Evolutionary conservation across 2,329 filamentous ascomycete species (phyloP).

Genomic region (Aspergillus ochraceoroseus): DNA sequence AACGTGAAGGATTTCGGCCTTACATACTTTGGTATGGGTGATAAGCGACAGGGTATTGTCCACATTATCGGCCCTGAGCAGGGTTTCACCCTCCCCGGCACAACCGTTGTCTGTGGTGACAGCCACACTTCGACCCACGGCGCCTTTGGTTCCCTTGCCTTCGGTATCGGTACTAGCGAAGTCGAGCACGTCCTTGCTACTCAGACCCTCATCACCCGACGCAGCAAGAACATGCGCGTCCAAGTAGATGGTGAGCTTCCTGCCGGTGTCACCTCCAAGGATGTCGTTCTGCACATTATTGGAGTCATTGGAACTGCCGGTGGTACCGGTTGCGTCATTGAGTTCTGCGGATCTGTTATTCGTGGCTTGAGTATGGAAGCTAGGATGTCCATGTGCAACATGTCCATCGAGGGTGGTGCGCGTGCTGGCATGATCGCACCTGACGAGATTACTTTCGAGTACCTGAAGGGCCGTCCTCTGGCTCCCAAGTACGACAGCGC

Average conservation of each 20-base stretch:
- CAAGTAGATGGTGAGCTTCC: slow-evolving; percentile 87
- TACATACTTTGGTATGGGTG: slow-evolving; percentile 93
- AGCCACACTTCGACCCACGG: slow-evolving; percentile 97
- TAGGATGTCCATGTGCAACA: slow-evolving; percentile 99
- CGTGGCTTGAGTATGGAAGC: slow-evolving; percentile 88
- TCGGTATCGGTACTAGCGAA: slow-evolving; percentile 96
- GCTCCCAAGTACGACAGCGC: slow-evolving; percentile 77
- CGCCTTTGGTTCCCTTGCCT: slow-evolving; percentile 89
- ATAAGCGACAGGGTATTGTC: slow-evolving; percentile 96
- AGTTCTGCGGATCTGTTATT: slow-evolving; percentile 95
- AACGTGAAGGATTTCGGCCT: slow-evolving; percentile 96
- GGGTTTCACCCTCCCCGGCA: slow-evolving; percentile 94
- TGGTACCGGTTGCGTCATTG: slow-evolving; percentile 89
- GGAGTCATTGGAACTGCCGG: slow-evolving; percentile 92
- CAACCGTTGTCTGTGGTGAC: slow-evolving; percentile 95
- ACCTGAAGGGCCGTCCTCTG: slow-evolving; percentile 84
- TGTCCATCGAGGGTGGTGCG: slow-evolving; percentile 95
- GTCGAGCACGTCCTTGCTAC: slow-evolving; percentile 98
- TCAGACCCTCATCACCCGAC: slow-evolving; percentile 87
- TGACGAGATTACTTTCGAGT: slow-evolving; percentile 89
- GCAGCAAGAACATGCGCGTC: slow-evolving; percentile 98
- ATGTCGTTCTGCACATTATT: slow-evolving; percentile 88
- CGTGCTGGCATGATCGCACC: slow-evolving; percentile 95
- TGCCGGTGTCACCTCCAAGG: slow-evolving; percentile 92
- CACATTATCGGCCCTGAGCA: slow-evolving; percentile 98